Conservation (phyloP, 2,329 filamentous ascomycete species). For the Trichophyton schoenleinii region DNA sequence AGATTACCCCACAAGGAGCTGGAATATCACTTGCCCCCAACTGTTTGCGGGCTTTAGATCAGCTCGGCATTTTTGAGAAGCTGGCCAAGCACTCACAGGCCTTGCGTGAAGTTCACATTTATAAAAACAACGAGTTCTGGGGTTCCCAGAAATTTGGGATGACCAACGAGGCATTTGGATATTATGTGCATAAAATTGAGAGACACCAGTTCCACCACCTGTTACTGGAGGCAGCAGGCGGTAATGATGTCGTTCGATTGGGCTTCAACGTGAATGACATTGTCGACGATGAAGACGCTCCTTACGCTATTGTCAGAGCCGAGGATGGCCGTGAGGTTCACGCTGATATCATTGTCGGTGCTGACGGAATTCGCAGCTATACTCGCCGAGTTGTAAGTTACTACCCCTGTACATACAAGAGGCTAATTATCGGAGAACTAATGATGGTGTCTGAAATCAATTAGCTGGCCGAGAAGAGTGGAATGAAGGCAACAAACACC, state of each 20-base stretch:
- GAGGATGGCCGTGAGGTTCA: constrained; percentile 7
- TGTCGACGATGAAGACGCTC: constrained; percentile 4
- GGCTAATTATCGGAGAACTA: neutral
- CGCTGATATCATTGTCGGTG: constrained; percentile 8
- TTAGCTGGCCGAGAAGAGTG: constrained; percentile 7
- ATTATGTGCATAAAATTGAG: constrained; percentile 7
- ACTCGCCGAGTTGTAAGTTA: constrained; percentile 6
- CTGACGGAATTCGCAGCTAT: constrained; percentile 9
- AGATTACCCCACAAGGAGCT: constrained; percentile 8
- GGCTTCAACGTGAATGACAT: constrained; percentile 7
- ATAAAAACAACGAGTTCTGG: constrained; percentile 8
- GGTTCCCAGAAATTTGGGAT: constrained; percentile 6
- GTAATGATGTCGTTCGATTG: constrained; percentile 4
- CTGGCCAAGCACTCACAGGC: constrained; percentile 3
- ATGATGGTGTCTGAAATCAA: neutral
- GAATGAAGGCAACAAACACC: constrained; percentile 9
- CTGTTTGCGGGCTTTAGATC: constrained; percentile 8
- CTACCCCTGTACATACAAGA: neutral
- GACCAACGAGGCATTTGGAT: constrained; percentile 7
- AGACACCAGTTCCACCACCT: constrained; percentile 8
- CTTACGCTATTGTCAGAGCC: constrained; percentile 6
- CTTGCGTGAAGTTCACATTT: constrained; percentile 5
- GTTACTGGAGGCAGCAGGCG: constrained; percentile 6
- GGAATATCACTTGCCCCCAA: constrained; percentile 9
- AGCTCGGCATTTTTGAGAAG: constrained; percentile 7